These are phyloP conservation scores for Chimonanthus salicifolius DNA, from an alignment of 164 flowering plant genomes.

Conservation along the genomic window DNA sequence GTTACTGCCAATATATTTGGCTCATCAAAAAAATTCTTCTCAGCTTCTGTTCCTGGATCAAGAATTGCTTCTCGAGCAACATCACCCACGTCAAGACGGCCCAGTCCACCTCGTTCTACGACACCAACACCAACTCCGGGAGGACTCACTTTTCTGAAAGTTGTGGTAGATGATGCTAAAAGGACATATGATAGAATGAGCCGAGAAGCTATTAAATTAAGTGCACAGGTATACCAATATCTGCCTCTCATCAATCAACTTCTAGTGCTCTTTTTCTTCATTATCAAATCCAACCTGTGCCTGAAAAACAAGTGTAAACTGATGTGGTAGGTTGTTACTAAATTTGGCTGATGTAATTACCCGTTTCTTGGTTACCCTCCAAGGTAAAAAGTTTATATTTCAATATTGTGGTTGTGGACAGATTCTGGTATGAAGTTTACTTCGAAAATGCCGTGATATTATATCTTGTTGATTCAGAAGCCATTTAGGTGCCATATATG, in stretches of 20 bases:
- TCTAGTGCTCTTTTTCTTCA: not conserved
- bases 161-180: slow-evolving; percentile 54
- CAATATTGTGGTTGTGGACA: not conserved
- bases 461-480: not conserved
- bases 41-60: slow-evolving; percentile 21
- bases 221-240: slow-evolving; percentile 39
- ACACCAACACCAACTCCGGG: slow-evolving; percentile 24
- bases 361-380: no score
- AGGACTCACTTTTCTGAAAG: slow-evolving; percentile 35
- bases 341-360: no score
- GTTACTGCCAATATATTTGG: slow-evolving; percentile 22
- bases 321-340: not conserved
- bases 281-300: not conserved
- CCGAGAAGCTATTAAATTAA: slow-evolving; percentile 60
- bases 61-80: slow-evolving; percentile 34
- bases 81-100: slow-evolving; percentile 63
- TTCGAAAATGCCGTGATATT: not conserved
- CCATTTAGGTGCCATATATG: not conserved
- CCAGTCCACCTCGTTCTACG: slow-evolving; percentile 62
- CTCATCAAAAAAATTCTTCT: not conserved
- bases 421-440: not conserved
- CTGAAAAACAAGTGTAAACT: not conserved
- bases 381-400: no score
- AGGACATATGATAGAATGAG: slow-evolving; percentile 57
- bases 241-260: not conserved